These are phyloP conservation scores for Rosa persica DNA, from an alignment of 306 rosid genomes.

Conservation along the genomic window DNA sequence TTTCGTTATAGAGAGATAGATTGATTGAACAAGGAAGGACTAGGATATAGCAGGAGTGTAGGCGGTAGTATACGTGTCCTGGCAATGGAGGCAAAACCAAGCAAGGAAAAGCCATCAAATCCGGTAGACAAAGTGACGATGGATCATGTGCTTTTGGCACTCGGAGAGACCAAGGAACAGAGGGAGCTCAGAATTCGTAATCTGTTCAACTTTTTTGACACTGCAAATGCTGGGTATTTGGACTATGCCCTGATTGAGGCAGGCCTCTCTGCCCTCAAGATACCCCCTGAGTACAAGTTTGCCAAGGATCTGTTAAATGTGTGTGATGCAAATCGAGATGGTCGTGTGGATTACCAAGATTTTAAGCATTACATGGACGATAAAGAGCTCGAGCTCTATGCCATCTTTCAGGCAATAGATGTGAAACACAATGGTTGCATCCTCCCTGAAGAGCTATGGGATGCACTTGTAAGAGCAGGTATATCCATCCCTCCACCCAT, in stretches of 20 bases:
- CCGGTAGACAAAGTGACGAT: slow-evolving; percentile 38
- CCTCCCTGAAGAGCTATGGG: slow-evolving; percentile 83
- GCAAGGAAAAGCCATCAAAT: slow-evolving; percentile 24
- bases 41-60: not conserved
- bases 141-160: slow-evolving; percentile 79
- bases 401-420: slow-evolving; percentile 83
- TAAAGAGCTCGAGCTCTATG: slow-evolving; percentile 82
- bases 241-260: slow-evolving; percentile 60
- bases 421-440: slow-evolving; percentile 77
- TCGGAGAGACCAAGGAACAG: slow-evolving; percentile 72
- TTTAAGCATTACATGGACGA: slow-evolving; percentile 81
- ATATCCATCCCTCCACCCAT: not conserved
- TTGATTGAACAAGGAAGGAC: not conserved
- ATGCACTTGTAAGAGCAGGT: slow-evolving; percentile 81
- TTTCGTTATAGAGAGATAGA: not conserved
- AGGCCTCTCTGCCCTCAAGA: slow-evolving; percentile 64
- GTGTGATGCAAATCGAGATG: slow-evolving; percentile 68
- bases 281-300: slow-evolving; percentile 77
- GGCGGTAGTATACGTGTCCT: too few species aligned
- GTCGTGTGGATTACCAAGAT: slow-evolving; percentile 65
- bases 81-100: not conserved
- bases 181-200: slow-evolving; percentile 60
- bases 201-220: slow-evolving; percentile 68
- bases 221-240: slow-evolving; percentile 55
- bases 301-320: slow-evolving; percentile 71